phyloP scores from a whole-genome alignment of 2,329 filamentous ascomycete genomes.

The Xylaria sp. region DNA sequence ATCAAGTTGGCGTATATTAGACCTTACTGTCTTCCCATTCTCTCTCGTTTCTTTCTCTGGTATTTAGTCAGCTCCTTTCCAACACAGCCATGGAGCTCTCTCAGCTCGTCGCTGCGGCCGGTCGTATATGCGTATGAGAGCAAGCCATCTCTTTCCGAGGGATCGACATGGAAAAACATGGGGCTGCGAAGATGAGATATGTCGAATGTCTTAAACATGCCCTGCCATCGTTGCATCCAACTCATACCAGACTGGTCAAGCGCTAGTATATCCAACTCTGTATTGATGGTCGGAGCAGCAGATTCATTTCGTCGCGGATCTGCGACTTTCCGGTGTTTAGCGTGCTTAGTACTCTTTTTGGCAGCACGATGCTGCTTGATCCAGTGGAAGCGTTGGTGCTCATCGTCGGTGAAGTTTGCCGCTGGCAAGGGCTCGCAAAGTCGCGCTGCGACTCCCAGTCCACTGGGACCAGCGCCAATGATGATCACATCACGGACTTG shows the following conservation, averaged over 20 bases:
- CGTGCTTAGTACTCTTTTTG: slow-evolving; percentile 65
- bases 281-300: slow-evolving; percentile 39
- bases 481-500: slow-evolving; percentile 74
- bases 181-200: slow-evolving; percentile 80
- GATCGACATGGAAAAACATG: slow-evolving; percentile 86
- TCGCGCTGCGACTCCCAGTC: slow-evolving; percentile 77
- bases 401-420: slow-evolving; percentile 84
- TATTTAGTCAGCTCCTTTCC: slow-evolving; percentile 86
- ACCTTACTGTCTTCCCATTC: slow-evolving; percentile 57
- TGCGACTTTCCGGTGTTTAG: slow-evolving; percentile 56
- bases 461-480: slow-evolving; percentile 79
- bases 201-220: slow-evolving; percentile 73
- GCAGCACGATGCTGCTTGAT: slow-evolving; percentile 70
- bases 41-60: slow-evolving; percentile 71
- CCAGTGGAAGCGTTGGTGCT: slow-evolving; percentile 85
- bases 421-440: slow-evolving; percentile 78
- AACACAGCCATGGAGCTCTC: slow-evolving; percentile 78
- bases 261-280: slow-evolving; percentile 63
- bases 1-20: neutral
- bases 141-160: slow-evolving; percentile 77
- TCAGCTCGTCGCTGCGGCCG: slow-evolving; percentile 70
- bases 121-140: slow-evolving; percentile 74
- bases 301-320: slow-evolving; percentile 49
- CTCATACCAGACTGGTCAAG: slow-evolving; percentile 71
- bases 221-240: slow-evolving; percentile 79